Conservation (phyloP, 768 basidiomycete genomes). For the Termitomyces sp. region DNA sequence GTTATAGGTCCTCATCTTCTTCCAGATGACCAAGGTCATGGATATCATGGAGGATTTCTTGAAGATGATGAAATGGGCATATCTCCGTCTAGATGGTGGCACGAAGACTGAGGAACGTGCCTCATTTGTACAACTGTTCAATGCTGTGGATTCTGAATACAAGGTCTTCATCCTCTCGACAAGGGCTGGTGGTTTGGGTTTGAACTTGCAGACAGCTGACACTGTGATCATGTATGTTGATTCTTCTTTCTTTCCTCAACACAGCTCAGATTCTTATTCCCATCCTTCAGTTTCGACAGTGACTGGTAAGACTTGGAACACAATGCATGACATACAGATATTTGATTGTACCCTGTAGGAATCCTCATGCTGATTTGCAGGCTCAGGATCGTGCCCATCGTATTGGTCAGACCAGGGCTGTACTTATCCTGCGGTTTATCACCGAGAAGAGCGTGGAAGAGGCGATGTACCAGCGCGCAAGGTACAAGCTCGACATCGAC, state of each 20-base stretch:
- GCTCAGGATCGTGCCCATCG: slow-evolving; percentile 99
- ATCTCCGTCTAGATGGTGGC: slow-evolving; percentile 92
- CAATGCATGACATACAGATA: background rate
- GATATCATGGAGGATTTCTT: slow-evolving; percentile 97
- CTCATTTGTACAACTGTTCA: slow-evolving; percentile 81
- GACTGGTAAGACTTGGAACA: slow-evolving; percentile 50
- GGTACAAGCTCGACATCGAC: slow-evolving; percentile 96
- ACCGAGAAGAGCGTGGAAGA: slow-evolving; percentile 99
- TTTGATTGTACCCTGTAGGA: slow-evolving; percentile 46
- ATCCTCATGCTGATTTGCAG: slow-evolving; percentile 98
- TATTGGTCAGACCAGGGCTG: slow-evolving; percentile 98
- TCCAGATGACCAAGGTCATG: slow-evolving; percentile 99
- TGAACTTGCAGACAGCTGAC: slow-evolving; percentile 95
- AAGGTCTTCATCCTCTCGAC: slow-evolving; percentile 94
- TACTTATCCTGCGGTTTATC: slow-evolving; percentile 94
- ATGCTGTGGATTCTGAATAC: slow-evolving; percentile 84
- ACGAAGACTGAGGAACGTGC: slow-evolving; percentile 97
- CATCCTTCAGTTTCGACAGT: slow-evolving; percentile 62
- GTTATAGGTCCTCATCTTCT: slow-evolving; percentile 90
- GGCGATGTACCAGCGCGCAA: slow-evolving; percentile 93
- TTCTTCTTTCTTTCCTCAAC: background rate
- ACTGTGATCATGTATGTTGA: slow-evolving; percentile 87
- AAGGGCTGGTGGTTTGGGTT: slow-evolving; percentile 87
- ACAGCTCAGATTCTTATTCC: slow-evolving; percentile 10
- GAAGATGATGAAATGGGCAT: slow-evolving; percentile 82